Percentiles rank a stretch among this genome's conserved stretches.
Conservation (phyloP, 352 stramenopile genomes). For the Pythium aquatile region DNA sequence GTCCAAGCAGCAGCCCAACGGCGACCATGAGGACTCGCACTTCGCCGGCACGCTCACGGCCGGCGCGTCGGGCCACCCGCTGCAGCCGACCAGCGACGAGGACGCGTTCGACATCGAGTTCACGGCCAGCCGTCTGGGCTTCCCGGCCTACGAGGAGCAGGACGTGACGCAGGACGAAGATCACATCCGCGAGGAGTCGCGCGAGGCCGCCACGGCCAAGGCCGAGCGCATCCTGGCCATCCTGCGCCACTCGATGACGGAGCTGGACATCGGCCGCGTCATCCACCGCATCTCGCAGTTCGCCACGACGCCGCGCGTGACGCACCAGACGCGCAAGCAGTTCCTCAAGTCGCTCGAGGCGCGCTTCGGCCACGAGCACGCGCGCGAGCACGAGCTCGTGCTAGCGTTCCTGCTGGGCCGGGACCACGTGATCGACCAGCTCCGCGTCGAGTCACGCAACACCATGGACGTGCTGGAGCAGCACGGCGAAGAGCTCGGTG, state of each 20-base stretch:
- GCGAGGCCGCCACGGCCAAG: conserved; percentile 60
- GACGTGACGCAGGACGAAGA: conserved; percentile 31
- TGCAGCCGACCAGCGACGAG: conserved; percentile 21
- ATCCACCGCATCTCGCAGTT: conserved; percentile 81
- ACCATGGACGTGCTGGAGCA: conserved; percentile 19
- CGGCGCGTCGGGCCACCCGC: conserved; percentile 28
- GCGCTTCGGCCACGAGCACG: conserved; percentile 55
- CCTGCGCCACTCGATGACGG: conserved; percentile 80
- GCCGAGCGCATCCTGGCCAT: conserved; percentile 78
- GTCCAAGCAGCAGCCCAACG: conserved; percentile 4
- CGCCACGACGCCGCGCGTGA: conserved; percentile 74
- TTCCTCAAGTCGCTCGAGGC: conserved; percentile 75
- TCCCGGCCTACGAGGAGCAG: conserved; percentile 49
- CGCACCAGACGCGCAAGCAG: conserved; percentile 67
- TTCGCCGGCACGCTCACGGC: conserved; percentile 25
- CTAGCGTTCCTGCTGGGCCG: conserved; percentile 71
- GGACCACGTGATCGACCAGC: conserved; percentile 67
- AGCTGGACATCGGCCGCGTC: conserved; percentile 79
- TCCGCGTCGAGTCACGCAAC: conserved; percentile 49
- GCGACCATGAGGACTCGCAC: conserved; percentile 16
- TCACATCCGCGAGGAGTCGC: conserved; percentile 70
- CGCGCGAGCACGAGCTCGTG: conserved; percentile 65
- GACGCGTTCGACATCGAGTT: conserved; percentile 58
- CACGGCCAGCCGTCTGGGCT: conserved; percentile 72
- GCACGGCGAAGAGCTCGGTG: background rate